Percentiles rank a stretch among this genome's conserved stretches.
Conservation (phyloP, 306 rosid species). For the Begonia masoniana region DNA sequence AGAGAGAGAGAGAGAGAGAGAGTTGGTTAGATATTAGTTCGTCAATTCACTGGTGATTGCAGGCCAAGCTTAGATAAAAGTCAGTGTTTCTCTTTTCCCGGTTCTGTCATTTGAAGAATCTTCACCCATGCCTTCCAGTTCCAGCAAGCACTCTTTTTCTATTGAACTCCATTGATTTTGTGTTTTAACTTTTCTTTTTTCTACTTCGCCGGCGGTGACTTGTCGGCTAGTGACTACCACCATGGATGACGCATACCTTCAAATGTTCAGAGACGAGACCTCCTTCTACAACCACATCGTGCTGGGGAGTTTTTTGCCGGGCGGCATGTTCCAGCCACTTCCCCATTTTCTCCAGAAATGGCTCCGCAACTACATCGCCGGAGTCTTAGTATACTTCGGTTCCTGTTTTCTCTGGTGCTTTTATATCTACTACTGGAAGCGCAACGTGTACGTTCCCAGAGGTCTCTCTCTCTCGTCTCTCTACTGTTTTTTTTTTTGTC, state of each 20-base stretch:
- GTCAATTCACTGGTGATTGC: too few species aligned
- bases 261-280: conserved; percentile 48
- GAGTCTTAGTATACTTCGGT: conserved; percentile 39
- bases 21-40: too few species aligned
- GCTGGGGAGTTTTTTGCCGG: conserved; percentile 39
- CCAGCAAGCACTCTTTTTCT: too few species aligned
- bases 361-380: conserved; percentile 81
- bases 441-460: conserved; percentile 55
- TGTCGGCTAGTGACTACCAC: background rate
- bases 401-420: conserved; percentile 69
- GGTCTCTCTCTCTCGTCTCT: conserved; percentile 25
- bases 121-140: too few species aligned
- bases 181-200: background rate
- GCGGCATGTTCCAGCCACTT: conserved; percentile 30
- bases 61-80: too few species aligned
- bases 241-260: conserved; percentile 6
- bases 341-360: conserved; percentile 67
- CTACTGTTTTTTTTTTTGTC: too few species aligned
- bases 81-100: too few species aligned
- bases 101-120: too few species aligned
- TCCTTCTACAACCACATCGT: conserved; percentile 56
- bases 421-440: conserved; percentile 58
- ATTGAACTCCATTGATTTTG: too few species aligned
- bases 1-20: too few species aligned
- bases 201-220: conserved; percentile 1